phyloP scores from a whole-genome alignment of 345 rosid species.

The Stellera chamaejasme region DNA sequence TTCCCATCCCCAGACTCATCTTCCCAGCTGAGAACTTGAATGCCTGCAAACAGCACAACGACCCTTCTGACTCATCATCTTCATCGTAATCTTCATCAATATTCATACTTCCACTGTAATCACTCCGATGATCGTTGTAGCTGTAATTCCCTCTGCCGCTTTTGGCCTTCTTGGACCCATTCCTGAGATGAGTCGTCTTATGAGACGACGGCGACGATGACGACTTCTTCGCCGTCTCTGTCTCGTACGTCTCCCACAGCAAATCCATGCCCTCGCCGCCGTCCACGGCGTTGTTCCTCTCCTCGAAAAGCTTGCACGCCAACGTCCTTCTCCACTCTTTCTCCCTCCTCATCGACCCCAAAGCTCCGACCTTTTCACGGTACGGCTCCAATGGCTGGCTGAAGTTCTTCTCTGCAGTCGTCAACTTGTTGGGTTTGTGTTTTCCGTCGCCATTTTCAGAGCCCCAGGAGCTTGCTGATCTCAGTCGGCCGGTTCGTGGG shows the following conservation, averaged over 20 bases:
- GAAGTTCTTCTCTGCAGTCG: not conserved
- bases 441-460: slow-evolving; percentile 14
- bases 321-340: slow-evolving; percentile 96
- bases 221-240: slow-evolving; percentile 30
- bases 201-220: no score
- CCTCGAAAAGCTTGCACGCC: slow-evolving; percentile 91
- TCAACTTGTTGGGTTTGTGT: slow-evolving; percentile 3
- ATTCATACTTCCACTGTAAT: slow-evolving; percentile 5
- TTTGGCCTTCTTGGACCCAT: slow-evolving; percentile 25
- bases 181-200: slow-evolving; percentile 13
- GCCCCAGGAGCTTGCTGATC: not conserved
- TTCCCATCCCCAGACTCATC: slow-evolving; percentile 86
- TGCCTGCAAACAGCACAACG: slow-evolving; percentile 81
- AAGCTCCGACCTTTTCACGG: slow-evolving; percentile 32
- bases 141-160: slow-evolving; percentile 15
- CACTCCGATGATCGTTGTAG: slow-evolving; percentile 9
- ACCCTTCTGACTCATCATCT: slow-evolving; percentile 46
- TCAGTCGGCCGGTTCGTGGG: no score
- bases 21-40: slow-evolving; percentile 82
- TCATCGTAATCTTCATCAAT: slow-evolving; percentile 35
- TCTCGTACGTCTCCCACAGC: slow-evolving; percentile 91
- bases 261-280: slow-evolving; percentile 78
- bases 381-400: slow-evolving; percentile 3
- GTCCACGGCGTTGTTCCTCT: slow-evolving; percentile 46
- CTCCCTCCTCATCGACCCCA: slow-evolving; percentile 77